Percentiles rank a stretch among this genome's conserved stretches.
Conservation (phyloP, 768 basidiomycete genomes). For the Russula compacta region DNA sequence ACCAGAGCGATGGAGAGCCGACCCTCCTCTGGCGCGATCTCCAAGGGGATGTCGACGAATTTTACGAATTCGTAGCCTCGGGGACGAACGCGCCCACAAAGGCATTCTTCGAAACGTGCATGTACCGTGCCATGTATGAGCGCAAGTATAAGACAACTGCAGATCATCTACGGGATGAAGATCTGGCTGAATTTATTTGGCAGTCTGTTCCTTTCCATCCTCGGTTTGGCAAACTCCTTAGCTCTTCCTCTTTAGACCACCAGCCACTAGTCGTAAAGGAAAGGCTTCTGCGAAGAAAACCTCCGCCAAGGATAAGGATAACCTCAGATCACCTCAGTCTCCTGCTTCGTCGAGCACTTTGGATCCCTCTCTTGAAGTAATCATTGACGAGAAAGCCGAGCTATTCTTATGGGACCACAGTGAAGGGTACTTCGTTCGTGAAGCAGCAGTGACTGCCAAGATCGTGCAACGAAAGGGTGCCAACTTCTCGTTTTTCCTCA, state of each 20-base stretch:
- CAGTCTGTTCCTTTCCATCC: slow-evolving; percentile 41
- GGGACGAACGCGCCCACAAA: slow-evolving; percentile 71
- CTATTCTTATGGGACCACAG: slow-evolving; percentile 57
- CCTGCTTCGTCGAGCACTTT: slow-evolving; percentile 2
- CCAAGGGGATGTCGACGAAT: slow-evolving; percentile 83
- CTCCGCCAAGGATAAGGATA: slow-evolving; percentile 8
- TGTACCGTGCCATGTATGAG: slow-evolving; percentile 96
- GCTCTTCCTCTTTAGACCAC: slow-evolving; percentile 8
- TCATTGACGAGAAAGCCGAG: slow-evolving; percentile 40
- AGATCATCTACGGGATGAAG: slow-evolving; percentile 53
- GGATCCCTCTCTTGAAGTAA: slow-evolving; percentile 17
- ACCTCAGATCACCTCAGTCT: slow-evolving; percentile 1
- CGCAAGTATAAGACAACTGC: slow-evolving; percentile 74
- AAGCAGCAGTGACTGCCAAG: slow-evolving; percentile 38
- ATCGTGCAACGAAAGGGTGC: slow-evolving; percentile 39
- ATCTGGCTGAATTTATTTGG: slow-evolving; percentile 76
- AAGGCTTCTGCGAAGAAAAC: slow-evolving; percentile 23
- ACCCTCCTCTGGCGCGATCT: slow-evolving; percentile 90
- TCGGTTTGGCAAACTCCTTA: background rate
- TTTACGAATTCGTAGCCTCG: slow-evolving; percentile 82
- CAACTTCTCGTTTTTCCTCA: slow-evolving; percentile 50
- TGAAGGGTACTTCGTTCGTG: slow-evolving; percentile 39
- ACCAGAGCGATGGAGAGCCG: slow-evolving; percentile 63
- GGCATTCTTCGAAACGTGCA: slow-evolving; percentile 86
- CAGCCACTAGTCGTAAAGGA: slow-evolving; percentile 6